Evolutionary conservation across 108 stramenopile genomes (phyloP).

Genomic region (Mayamaea pseudoterrestris): DNA sequence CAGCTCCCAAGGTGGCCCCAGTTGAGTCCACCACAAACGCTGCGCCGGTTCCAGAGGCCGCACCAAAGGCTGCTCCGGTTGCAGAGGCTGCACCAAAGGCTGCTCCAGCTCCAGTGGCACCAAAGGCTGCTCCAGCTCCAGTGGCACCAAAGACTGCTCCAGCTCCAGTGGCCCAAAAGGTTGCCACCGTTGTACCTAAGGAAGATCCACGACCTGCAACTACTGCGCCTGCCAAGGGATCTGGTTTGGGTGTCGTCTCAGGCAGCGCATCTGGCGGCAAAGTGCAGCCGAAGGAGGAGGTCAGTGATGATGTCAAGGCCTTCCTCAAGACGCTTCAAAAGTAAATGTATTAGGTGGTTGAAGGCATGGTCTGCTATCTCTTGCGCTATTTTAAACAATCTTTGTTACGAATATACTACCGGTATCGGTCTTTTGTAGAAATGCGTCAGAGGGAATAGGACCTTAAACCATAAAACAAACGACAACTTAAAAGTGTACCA

Average conservation of each 20-base stretch:
- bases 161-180: constrained; percentile 18
- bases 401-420: too few species aligned
- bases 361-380: too few species aligned
- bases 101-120: constrained; percentile 20
- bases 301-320: constrained; percentile 57
- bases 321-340: constrained; percentile 43
- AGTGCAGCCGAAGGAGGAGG: constrained; percentile 66
- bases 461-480: too few species aligned
- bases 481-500: too few species aligned
- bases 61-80: constrained; percentile 27
- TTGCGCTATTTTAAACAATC: too few species aligned
- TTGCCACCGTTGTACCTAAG: constrained; percentile 14
- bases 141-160: constrained; percentile 27
- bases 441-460: too few species aligned
- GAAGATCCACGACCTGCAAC: constrained; percentile 16
- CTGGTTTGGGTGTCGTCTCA: constrained; percentile 48
- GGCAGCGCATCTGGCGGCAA: constrained; percentile 51
- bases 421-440: too few species aligned
- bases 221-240: constrained; percentile 12
- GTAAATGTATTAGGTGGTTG: too few species aligned
- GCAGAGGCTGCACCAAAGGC: constrained; percentile 22
- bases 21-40: constrained; percentile 20
- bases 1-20: constrained; percentile 19
- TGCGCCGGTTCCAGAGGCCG: constrained; percentile 20
- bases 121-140: constrained; percentile 27